These are phyloP conservation scores for Tricholoma sp. DNA, from an alignment of 768 basidiomycete genomes.

Conservation along the genomic window DNA sequence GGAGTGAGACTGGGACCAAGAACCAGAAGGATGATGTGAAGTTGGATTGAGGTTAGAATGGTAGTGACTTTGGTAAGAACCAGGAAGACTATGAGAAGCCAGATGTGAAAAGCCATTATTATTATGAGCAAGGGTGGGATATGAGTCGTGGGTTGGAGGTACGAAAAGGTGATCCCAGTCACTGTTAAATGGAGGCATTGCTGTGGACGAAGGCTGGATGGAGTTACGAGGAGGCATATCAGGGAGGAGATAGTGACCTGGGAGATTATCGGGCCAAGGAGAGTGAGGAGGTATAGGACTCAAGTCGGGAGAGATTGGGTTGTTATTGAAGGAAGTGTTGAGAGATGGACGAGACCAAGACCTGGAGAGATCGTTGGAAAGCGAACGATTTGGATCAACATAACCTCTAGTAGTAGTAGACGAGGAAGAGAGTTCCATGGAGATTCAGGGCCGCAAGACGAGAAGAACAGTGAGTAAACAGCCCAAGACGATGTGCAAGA, in stretches of 20 bases:
- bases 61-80: slow-evolving; percentile 24
- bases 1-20: slow-evolving; percentile 26
- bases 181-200: slow-evolving; percentile 21
- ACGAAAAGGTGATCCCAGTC: slow-evolving; percentile 59
- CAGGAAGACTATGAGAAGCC: slow-evolving; percentile 34
- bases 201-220: slow-evolving; percentile 7
- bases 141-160: slow-evolving; percentile 53
- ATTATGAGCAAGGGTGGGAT: slow-evolving; percentile 57
- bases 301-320: slow-evolving; percentile 23
- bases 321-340: slow-evolving; percentile 25
- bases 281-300: slow-evolving; percentile 26
- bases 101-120: slow-evolving; percentile 48
- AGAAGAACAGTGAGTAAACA: too few relatives aligned
- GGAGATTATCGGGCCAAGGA: slow-evolving; percentile 31
- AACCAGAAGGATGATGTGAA: slow-evolving; percentile 19
- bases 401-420: slow-evolving; percentile 24
- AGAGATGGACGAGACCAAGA: slow-evolving; percentile 29
- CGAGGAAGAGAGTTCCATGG: slow-evolving; percentile 23
- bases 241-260: slow-evolving; percentile 10
- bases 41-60: slow-evolving; percentile 9
- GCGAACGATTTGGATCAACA: slow-evolving; percentile 21
- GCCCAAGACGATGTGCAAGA: too few relatives aligned
- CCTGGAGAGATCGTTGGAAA: slow-evolving; percentile 12
- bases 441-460: slow-evolving; percentile 3
- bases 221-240: slow-evolving; percentile 11